Evolutionary conservation across 148 eudicot species (phyloP), one percentile per base, ranked within the genome.

Genomic region (Oxyria digyna): DNA sequence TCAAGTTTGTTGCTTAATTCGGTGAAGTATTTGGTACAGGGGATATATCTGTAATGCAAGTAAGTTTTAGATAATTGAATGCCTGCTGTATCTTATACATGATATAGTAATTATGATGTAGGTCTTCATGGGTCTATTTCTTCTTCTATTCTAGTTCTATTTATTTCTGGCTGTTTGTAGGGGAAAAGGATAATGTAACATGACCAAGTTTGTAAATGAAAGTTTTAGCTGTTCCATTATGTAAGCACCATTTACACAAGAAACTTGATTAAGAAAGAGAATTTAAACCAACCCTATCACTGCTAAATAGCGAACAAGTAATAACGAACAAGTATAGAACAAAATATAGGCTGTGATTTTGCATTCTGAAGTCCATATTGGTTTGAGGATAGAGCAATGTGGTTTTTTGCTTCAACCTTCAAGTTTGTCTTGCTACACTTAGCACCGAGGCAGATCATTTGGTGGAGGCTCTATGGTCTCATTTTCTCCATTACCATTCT

Each of bases 1-100:
- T 82, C 72, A 90, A 94, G 72, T 94, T 90, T 82, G 96, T 90
- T 73, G 90, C 97, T 63, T 94, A 82, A 90, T 31, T 59, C 18
- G 12, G 10, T 41, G 18, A 43, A 49, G 45, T 14, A 35, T 35
- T 31, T n/a, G n/a, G n/a, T n/a, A n/a, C n/a, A 7, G 68, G 32
- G 7, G 8, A 41, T 35, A 14, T 9, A 15, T 63, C 7, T 63
- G 67, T 63, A 32, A 8, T 40, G 11, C 69, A 67, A 40, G 69
- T 67, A 59, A 64, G 31, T 35, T 54, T 6, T 33, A 65, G 59
- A 17, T 70, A 46, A n/a, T 9, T 42, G 15, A 26, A 21, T 42
- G 10, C 21, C 67, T 71, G 48, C 24, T 43, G 42, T 31, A 42
- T 42, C 70, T 42, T 11, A 42, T 13, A 5, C 35, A n/a, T 42